Percentiles rank a stretch among this genome's conserved stretches.
Conservation (phyloP, 176 grass and related monocot species). For the Aegilops sharonensis region DNA sequence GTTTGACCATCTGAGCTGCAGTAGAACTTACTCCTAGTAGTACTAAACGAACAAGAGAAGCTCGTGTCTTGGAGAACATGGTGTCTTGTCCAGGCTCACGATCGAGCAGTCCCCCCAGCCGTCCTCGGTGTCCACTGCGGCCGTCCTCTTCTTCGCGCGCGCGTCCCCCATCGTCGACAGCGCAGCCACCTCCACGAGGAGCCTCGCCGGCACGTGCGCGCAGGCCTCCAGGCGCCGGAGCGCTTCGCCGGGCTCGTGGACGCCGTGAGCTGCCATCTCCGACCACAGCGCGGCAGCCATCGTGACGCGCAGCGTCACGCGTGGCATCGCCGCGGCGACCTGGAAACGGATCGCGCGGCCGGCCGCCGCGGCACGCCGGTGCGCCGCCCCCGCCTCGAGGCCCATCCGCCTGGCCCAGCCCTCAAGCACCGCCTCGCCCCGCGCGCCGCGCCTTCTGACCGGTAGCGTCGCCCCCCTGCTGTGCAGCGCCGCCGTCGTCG, state of each 20-base stretch:
- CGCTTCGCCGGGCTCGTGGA: not conserved
- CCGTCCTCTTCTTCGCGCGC: too few relatives aligned
- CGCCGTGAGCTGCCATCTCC: not conserved
- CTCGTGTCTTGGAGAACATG: not conserved
- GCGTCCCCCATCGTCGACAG: not conserved
- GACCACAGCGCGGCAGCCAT: slow-evolving; percentile 47
- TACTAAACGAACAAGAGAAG: not conserved
- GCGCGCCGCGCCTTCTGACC: not conserved
- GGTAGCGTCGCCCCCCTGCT: not conserved
- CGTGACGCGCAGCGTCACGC: slow-evolving; percentile 23
- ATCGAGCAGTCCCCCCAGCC: slow-evolving; percentile 45
- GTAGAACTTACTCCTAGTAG: too few relatives aligned
- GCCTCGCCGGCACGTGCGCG: slow-evolving; percentile 39
- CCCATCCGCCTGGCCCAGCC: slow-evolving; percentile 36
- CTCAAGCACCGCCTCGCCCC: slow-evolving; percentile 26
- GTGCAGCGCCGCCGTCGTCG: slow-evolving; percentile 21
- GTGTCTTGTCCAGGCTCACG: not conserved
- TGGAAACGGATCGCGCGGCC: not conserved
- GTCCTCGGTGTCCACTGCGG: not conserved
- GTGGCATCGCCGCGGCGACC: not conserved
- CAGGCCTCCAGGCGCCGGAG: slow-evolving; percentile 46
- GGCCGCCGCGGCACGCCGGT: not conserved
- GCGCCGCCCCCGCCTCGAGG: not conserved
- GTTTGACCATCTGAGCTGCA: too few relatives aligned
- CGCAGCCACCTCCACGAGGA: slow-evolving; percentile 10